These are phyloP conservation scores for Spinacia oleracea DNA, from an alignment of 179 eudicot genomes.

Conservation along the genomic window DNA sequence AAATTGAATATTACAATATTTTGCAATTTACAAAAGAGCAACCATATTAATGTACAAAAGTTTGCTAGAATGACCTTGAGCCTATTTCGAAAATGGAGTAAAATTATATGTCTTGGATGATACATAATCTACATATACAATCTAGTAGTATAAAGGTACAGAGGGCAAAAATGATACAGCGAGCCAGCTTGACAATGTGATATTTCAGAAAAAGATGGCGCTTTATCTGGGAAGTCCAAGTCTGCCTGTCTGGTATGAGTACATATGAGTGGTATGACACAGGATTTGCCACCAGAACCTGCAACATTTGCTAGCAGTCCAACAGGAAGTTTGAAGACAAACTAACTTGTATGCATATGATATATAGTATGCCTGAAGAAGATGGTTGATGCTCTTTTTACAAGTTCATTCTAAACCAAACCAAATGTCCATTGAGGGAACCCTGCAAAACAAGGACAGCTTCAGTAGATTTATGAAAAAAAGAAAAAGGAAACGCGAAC, in stretches of 20 bases:
- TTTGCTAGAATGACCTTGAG: neutral
- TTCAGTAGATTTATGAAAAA: neutral
- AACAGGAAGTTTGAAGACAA: constrained; percentile 7
- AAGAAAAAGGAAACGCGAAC: neutral
- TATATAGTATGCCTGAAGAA: constrained; percentile 5
- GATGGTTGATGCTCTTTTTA: constrained; percentile 12
- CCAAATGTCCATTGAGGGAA: constrained; percentile 9
- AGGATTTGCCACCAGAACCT: neutral
- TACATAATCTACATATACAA: constrained; percentile 2
- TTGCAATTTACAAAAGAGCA: neutral
- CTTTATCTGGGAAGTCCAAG: constrained; percentile 5
- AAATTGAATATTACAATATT: constrained; percentile 7
- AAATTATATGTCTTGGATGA: neutral
- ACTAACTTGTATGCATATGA: constrained; percentile 1
- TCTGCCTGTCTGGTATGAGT: neutral
- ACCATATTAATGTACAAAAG: constrained; percentile 11
- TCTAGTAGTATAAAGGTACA: neutral
- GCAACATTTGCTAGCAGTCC: constrained; percentile 8
- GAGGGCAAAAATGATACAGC: constrained; percentile 6
- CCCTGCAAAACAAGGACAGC: constrained; percentile 3
- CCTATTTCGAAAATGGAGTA: neutral
- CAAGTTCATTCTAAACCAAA: constrained; percentile 1
- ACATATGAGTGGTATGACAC: neutral
- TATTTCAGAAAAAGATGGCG: neutral
- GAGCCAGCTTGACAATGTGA: neutral